Base-by-base conservation (phyloP, 257 asterid genomes). In the Handroanthus guayacan region DNA sequence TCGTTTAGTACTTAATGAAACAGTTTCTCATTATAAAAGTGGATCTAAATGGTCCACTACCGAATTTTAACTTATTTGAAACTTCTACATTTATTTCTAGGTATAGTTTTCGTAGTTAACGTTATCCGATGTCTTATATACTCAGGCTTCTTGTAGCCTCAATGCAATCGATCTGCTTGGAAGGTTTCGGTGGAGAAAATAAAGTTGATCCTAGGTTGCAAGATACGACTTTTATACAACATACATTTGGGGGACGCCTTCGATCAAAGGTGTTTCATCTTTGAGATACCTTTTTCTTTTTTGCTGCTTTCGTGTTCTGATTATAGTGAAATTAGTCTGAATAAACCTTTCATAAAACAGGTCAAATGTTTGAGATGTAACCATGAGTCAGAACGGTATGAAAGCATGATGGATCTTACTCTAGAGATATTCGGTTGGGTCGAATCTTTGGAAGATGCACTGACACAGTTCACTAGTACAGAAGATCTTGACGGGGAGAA, bases 401-500 rank as follows among this genome's bases (percentile, higher is more conserved):
- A 93, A 74, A 91, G 87, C 41, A 88, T 93, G 79, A 85, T 91
- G 98, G 98, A 93, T 83, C 93, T 93, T 39, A 88, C 97, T 68
- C 79, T 91, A 43, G 98, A 93, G 88, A 93, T 93, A 82, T 83
- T 70, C 69, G 98, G 97, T 74, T 82, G 90, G 91, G 96, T 93
- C 10, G 87, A 87, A 71, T 89, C 98, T 1, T 71, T 93, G 51
- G 93, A 93, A 84, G 98, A 91, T 78, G 98, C 98, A 36, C 80
- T 91, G 60, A 87, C 90, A 2, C 97, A 93, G 78, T 93, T 89
- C 83, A 93, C 98, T 9, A 89, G 91, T 77, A 82, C 91, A 1
- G 98, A 93, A 79, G 89, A 91, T 79, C 97, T 93, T 67, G 98
- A 89, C 77, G 97, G 98, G 47, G 98, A 93, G 76, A 91, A 93